phyloP scores from a whole-genome alignment of 2,329 filamentous ascomycete genomes.

The Fusarium sp. region DNA sequence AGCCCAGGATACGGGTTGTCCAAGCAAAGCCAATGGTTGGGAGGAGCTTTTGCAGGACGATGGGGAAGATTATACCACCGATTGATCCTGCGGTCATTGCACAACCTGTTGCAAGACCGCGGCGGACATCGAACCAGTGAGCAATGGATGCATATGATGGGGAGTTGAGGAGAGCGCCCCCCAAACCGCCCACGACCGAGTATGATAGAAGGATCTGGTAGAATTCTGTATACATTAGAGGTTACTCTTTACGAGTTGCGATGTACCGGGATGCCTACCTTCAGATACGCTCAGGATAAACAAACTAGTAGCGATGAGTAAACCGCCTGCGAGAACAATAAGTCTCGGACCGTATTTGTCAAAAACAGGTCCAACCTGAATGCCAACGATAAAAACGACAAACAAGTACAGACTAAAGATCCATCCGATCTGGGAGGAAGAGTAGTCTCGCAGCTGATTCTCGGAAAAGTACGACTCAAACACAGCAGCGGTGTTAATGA shows the following conservation, averaged over 20 bases:
- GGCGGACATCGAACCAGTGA: constrained; percentile 81
- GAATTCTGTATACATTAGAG: constrained; percentile 57
- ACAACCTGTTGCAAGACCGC: constrained; percentile 83
- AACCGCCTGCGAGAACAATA: constrained; percentile 73
- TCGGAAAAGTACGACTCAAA: constrained; percentile 81
- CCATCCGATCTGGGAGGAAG: constrained; percentile 80
- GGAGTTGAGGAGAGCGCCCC: constrained; percentile 81
- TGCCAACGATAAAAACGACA: constrained; percentile 82
- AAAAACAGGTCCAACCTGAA: constrained; percentile 86
- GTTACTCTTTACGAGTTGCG: not conserved
- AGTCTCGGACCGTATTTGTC: constrained; percentile 78
- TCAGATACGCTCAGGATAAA: constrained; percentile 77
- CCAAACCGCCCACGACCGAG: constrained; percentile 77
- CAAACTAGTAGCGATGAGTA: constrained; percentile 71
- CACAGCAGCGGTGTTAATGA: constrained; percentile 67
- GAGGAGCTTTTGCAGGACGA: constrained; percentile 61
- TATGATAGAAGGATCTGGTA: constrained; percentile 86
- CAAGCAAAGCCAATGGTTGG: constrained; percentile 62
- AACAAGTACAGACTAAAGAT: constrained; percentile 87
- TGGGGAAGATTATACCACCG: constrained; percentile 74
- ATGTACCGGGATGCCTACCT: constrained; percentile 4
- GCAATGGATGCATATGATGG: constrained; percentile 80
- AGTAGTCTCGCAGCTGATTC: constrained; percentile 77
- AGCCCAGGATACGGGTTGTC: constrained; percentile 63
- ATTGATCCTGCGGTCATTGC: constrained; percentile 79